Base-by-base conservation (phyloP, 2,329 filamentous ascomycete species). In the Teratosphaeria zuluensis region DNA sequence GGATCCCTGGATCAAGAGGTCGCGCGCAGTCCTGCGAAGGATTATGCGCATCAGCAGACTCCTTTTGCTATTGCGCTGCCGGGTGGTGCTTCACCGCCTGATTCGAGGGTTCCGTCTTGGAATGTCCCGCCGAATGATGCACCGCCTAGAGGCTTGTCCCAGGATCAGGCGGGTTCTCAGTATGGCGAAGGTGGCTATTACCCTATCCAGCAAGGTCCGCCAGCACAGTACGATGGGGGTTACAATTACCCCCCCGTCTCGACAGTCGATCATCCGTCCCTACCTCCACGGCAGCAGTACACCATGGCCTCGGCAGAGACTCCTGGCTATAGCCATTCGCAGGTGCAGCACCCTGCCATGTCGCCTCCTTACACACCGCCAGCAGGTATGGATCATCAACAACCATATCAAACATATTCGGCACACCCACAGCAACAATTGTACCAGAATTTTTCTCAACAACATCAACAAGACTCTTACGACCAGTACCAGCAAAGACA, bases 1-100 rank as follows among this genome's bases (percentile, higher is more conserved):
- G 35, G 52, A 19, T 57, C 56, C 9, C 53, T 55, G 31, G 51
- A 38, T 19, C 33, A 52, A 58, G 51, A 64, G 31, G 58, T 63
- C 30, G 63, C 63, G 12, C 63, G 67, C 19, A 64, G 61, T 52
- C 65, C 69, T 2, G 66, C 66, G 1, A 62, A 62, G 31, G 62
- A 65, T 28, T 66, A 69, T 53, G 51, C 58, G 8, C 65, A 67
- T 38, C 69, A 70, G 57, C 68, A 69, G 56, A 66, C 64, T 1
- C 67, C 68, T 5, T 70, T 64, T 64, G 55, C 66, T 9, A 61
- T 68, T 24, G 59, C 57, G 7, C n/a, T 70, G 33, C 66, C 66
- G 4, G 42, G 19, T 6, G 59, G 53, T 48, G 57, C 24, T 16
- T 16, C 8, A 21, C 46, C 51, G 14, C 21, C 30, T 21, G 33